phyloP scores from a whole-genome alignment of 495 filamentous ascomycete species.

The Tuber calosporum region DNA sequence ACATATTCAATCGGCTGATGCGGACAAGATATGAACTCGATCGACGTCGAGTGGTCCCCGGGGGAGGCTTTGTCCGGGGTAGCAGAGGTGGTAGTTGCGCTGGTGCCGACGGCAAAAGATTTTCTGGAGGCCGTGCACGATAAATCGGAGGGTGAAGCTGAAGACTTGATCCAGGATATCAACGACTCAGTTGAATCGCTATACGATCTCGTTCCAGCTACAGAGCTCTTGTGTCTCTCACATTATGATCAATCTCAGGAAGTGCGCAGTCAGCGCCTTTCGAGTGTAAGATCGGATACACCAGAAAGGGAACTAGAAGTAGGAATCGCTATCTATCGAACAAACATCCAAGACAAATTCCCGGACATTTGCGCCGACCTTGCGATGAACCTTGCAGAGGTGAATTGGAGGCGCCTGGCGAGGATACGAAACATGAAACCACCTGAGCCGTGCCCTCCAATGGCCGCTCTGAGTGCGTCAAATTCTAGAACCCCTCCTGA shows the following conservation, averaged over 20 bases:
- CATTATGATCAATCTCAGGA: not conserved
- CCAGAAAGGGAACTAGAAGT: not conserved
- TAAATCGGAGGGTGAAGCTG: not conserved
- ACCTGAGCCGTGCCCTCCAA: not conserved
- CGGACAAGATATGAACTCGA: not conserved
- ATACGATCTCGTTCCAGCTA: slow-evolving; percentile 17
- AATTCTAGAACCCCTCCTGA: not conserved
- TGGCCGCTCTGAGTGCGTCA: too few relatives aligned
- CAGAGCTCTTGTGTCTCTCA: slow-evolving; percentile 6
- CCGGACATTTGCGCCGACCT: slow-evolving; percentile 9
- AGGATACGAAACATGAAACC: slow-evolving; percentile 8
- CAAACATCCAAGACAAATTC: slow-evolving; percentile 10
- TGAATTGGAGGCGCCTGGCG: slow-evolving; percentile 13
- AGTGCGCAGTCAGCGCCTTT: not conserved
- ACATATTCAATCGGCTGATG: not conserved
- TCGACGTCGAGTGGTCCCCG: not conserved
- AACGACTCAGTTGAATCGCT: slow-evolving; percentile 10
- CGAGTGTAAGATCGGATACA: not conserved
- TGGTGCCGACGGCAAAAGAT: slow-evolving; percentile 9
- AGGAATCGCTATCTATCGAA: not conserved
- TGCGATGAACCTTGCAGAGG: slow-evolving; percentile 7
- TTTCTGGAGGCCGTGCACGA: not conserved
- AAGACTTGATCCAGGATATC: slow-evolving; percentile 7
- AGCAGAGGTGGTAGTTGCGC: not conserved
- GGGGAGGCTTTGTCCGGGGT: not conserved